These are phyloP conservation scores for Cymbopogon flexuosus DNA, from an alignment of 202 grass and related monocot species.

Conservation along the genomic window DNA sequence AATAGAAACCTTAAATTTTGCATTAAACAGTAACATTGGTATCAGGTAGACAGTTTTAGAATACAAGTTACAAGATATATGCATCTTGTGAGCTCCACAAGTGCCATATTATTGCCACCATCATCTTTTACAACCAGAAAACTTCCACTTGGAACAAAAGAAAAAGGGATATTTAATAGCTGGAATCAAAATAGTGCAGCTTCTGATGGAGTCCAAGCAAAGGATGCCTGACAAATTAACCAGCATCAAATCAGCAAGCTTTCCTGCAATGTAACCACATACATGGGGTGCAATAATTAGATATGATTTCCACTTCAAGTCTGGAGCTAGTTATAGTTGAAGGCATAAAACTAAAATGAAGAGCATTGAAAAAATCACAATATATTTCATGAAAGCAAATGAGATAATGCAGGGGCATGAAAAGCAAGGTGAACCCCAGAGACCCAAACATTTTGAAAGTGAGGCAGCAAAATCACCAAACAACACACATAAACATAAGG, in stretches of 20 bases:
- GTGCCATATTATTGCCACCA: constrained; percentile 37
- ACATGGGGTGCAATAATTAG: not conserved
- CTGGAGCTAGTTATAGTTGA: constrained; percentile 10
- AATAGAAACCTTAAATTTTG: constrained; percentile 3
- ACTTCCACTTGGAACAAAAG: constrained; percentile 15
- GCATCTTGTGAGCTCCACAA: constrained; percentile 19
- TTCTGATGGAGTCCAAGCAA: not conserved
- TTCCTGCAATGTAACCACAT: not conserved
- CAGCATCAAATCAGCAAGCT: constrained; percentile 20
- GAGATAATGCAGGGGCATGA: not conserved
- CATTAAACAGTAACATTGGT: constrained; percentile 5
- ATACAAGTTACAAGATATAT: constrained; percentile 33
- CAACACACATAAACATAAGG: not conserved
- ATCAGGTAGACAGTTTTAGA: not conserved
- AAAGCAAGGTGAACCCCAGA: not conserved
- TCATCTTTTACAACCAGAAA: constrained; percentile 33
- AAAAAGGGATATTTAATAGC: not conserved
- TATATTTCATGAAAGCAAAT: not conserved
- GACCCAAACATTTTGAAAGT: not conserved
- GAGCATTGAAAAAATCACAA: not conserved
- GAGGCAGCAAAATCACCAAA: not conserved
- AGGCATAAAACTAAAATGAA: constrained; percentile 7
- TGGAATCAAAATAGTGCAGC: not conserved
- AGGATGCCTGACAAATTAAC: constrained; percentile 26
- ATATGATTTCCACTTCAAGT: constrained; percentile 13